Conservation (phyloP, 257 asterid genomes). For the Solanum lignicaule region DNA sequence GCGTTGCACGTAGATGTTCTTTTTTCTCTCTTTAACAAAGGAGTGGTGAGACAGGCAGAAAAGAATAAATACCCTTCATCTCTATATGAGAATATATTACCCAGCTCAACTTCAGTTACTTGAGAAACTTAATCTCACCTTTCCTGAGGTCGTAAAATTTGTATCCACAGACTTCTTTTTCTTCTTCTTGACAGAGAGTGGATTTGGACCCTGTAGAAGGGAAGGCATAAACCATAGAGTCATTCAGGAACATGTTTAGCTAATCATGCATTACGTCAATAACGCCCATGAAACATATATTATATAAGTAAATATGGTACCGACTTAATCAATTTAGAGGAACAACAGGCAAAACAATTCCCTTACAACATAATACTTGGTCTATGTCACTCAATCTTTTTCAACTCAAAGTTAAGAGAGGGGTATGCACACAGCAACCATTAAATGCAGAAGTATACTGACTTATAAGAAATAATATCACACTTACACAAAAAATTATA, state of each 20-base stretch:
- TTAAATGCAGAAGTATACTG: neutral
- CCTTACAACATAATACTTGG: neutral
- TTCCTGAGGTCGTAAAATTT: conserved; percentile 21
- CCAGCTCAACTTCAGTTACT: neutral
- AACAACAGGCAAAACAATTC: neutral
- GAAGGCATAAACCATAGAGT: conserved; percentile 1
- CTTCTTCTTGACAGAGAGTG: conserved; percentile 80
- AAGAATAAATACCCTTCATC: neutral
- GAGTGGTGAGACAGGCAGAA: neutral
- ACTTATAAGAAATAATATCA: neutral
- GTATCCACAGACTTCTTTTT: conserved; percentile 23
- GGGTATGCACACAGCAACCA: neutral
- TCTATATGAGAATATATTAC: neutral
- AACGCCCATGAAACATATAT: neutral
- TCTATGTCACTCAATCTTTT: neutral
- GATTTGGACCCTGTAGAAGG: conserved; percentile 71
- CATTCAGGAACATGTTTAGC: neutral
- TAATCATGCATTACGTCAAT: neutral
- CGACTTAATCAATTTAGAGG: neutral
- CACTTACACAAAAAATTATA: neutral
- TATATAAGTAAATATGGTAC: neutral
- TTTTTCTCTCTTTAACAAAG: neutral
- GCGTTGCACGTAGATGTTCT: neutral
- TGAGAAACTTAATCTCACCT: conserved; percentile 32
- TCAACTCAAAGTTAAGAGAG: neutral